Evolutionary conservation across 2,329 filamentous ascomycete genomes (phyloP).

Genomic region (Epichloe hybrida): DNA sequence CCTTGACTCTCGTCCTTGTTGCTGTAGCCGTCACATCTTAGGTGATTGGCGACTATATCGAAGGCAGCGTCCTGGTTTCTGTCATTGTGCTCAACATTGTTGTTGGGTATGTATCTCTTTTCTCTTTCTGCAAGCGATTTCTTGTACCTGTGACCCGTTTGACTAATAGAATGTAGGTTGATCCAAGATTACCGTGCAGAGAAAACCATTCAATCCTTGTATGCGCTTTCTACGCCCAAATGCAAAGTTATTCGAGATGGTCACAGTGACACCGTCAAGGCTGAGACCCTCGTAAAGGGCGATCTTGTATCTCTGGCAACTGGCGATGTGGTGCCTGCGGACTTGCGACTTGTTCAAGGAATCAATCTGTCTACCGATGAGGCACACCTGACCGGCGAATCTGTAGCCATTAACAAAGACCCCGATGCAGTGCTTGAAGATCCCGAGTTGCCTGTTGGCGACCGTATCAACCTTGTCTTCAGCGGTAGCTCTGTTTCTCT

Average conservation of each 20-base stretch:
- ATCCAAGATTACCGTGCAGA: conserved; percentile 49
- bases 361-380: conserved; percentile 69
- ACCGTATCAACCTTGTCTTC: conserved; percentile 58
- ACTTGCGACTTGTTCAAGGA: conserved; percentile 49
- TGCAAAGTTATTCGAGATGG: conserved; percentile 45
- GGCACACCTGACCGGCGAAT: conserved; percentile 61
- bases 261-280: conserved; percentile 36
- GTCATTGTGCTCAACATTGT: conserved; percentile 55
- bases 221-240: conserved; percentile 43
- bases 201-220: conserved; percentile 47
- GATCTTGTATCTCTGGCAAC: conserved; percentile 50
- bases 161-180: conserved; percentile 24
- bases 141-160: background rate
- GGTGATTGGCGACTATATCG: conserved; percentile 50
- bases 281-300: conserved; percentile 47
- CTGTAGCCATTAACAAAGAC: conserved; percentile 53
- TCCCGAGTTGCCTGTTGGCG: conserved; percentile 46
- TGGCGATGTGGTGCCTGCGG: conserved; percentile 58
- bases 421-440: conserved; percentile 41
- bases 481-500: conserved; percentile 60
- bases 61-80: conserved; percentile 48
- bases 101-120: conserved; percentile 37
- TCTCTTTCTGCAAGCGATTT: background rate
- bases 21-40: conserved; percentile 61
- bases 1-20: conserved; percentile 60